Base-by-base conservation (phyloP, 2,329 filamentous ascomycete genomes). In the Clathrospora elynae region DNA sequence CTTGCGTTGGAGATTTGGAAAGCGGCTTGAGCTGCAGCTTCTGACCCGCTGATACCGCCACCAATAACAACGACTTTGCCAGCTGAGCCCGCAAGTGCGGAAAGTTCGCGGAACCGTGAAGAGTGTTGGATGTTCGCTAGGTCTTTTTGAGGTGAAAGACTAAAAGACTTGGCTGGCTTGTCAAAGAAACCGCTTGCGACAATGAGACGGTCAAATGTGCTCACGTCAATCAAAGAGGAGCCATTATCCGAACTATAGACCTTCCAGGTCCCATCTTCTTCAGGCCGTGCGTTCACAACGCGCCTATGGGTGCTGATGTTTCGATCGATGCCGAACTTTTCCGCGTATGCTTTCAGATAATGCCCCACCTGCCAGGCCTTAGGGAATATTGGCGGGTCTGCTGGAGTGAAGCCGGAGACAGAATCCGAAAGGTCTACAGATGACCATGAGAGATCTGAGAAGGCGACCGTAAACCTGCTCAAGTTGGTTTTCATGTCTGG, bases 41-140 rank as follows among this genome's bases (percentile, higher is more conserved):
- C 89, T 4, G 87, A 81, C 0, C 88, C 88, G 2, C 88, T 92
- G 79, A 93, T 90, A 57, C 90, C 87, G 0, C 88, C 88, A 1
- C 89, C 89, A 1, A 90, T 81, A 0, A 95, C 75, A 1, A 90
- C 75, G 11, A 93, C 82, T 59, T 84, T 88, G 12, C 81, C 79
- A 1, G 59, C 13, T 4, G 29, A 46, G 4, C 50, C 17, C 6
- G 53, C 49, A 9, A 69, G 46, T 3, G 48, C 45, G 1, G 46
- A 39, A 3, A 68, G 29, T 8, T 54, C 35, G 1, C 64, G 57
- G 32, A 69, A 67, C 5, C 52, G 19, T 1, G 65, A 63, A 5
- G 66, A 67, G 41, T 68, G 65, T 20, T 60, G 53, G 8, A 66
- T 42, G 10, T 47, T 57, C 17, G 12, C 13, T 12, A 41, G 20